Percentiles rank a stretch among this genome's conserved stretches.
Evolutionary conservation across 768 basidiomycete species (phyloP).

Genomic region (Leccinum incarnatum): DNA sequence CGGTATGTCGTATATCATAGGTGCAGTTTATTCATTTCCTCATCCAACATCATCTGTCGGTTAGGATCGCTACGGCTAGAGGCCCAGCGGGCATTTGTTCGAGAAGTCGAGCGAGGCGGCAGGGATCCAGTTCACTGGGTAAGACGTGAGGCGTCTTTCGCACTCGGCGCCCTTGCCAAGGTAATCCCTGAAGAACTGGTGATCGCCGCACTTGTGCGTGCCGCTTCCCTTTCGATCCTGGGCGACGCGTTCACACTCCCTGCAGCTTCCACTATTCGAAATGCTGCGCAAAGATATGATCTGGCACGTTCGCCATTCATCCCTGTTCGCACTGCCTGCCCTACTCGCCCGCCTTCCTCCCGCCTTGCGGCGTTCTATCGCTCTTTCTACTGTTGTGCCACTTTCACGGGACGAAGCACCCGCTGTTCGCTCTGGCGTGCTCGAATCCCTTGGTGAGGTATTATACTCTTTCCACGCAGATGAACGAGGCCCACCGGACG

Average conservation of each 20-base stretch:
- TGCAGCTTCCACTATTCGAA: conserved; percentile 80
- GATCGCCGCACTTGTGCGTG: conserved; percentile 55
- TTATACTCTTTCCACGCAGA: conserved; percentile 76
- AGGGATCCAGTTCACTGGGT: conserved; percentile 74
- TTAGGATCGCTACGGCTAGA: conserved; percentile 55
- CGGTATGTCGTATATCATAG: conserved; percentile 43
- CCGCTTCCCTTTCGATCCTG: conserved; percentile 6
- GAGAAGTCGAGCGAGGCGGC: conserved; percentile 68
- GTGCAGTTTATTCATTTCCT: conserved; percentile 5
- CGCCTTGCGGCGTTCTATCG: conserved; percentile 56
- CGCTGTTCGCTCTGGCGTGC: conserved; percentile 71
- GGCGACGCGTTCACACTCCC: conserved; percentile 6
- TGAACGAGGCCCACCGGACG: conserved; percentile 61
- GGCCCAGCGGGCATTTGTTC: conserved; percentile 62
- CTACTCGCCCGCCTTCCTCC: conserved; percentile 66
- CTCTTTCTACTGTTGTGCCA: conserved; percentile 59
- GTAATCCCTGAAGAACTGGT: conserved; percentile 78
- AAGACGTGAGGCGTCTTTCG: conserved; percentile 81
- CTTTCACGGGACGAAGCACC: conserved; percentile 63
- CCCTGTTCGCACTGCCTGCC: conserved; percentile 80
- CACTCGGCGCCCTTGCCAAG: conserved; percentile 85
- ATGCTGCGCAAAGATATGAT: conserved; percentile 61
- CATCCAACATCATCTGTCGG: conserved; percentile 5
- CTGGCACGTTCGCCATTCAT: conserved; percentile 86
- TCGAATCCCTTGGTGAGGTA: conserved; percentile 89